Conservation (phyloP, 2,329 filamentous ascomycete species). For the Metarhizium sp. region DNA sequence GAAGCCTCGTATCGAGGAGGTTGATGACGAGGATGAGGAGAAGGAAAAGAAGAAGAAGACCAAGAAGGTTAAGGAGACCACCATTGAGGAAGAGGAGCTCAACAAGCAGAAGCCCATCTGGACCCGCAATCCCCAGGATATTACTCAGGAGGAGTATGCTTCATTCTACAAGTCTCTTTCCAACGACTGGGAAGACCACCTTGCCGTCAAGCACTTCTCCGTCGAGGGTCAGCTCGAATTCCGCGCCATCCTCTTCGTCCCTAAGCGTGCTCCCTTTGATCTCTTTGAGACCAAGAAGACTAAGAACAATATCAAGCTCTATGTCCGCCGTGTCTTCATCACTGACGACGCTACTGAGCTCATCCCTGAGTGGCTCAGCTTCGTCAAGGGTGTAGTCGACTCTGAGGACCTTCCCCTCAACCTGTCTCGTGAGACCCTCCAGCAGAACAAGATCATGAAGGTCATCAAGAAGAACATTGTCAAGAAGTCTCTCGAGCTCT, state of each 20-base stretch:
- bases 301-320: conserved; percentile 99
- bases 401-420: conserved; percentile 99
- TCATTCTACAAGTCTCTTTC: conserved; percentile 99
- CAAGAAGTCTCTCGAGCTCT: conserved; percentile 99
- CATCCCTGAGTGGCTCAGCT: conserved; percentile 98
- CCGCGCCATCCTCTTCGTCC: conserved; percentile 98
- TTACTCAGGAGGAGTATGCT: conserved; percentile 92
- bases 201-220: conserved; percentile 99
- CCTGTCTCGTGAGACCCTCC: conserved; percentile 98
- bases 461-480: conserved; percentile 99
- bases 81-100: conserved; percentile 97
- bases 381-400: conserved; percentile 99
- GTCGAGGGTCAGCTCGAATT: conserved; percentile 99
- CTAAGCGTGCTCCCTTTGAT: conserved; percentile 98
- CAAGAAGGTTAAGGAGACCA: conserved; percentile 98
- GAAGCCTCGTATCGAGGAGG: conserved; percentile 93
- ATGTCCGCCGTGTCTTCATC: conserved; percentile 99
- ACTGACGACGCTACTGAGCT: conserved; percentile 98
- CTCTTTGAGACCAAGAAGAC: conserved; percentile 99
- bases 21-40: conserved; percentile 75
- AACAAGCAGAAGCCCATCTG: conserved; percentile 99
- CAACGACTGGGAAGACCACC: conserved; percentile 99
- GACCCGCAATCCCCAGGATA: conserved; percentile 96
- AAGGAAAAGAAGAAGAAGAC: conserved; percentile 94
- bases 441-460: conserved; percentile 99